Conservation (phyloP, 2,329 filamentous ascomycete species). For the Chalara sp. region DNA sequence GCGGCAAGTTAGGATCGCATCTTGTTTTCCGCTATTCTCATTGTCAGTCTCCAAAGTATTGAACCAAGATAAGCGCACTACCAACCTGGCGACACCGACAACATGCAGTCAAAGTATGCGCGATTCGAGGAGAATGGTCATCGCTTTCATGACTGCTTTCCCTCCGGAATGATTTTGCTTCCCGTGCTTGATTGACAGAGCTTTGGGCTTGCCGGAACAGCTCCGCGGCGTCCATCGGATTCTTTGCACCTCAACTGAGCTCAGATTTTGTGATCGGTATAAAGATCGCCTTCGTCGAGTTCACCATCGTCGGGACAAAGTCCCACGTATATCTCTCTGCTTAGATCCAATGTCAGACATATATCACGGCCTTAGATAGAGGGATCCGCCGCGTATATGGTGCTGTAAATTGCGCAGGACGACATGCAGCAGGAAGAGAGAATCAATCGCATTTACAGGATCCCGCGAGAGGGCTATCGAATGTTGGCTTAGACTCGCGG, state of each 20-base stretch:
- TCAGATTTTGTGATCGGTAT: conserved; percentile 4
- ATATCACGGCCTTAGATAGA: too few species aligned
- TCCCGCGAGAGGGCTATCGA: too few species aligned
- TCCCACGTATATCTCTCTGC: background rate
- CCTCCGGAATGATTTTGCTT: conserved; percentile 22
- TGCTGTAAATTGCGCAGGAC: too few species aligned
- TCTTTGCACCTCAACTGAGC: background rate
- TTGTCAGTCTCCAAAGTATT: conserved; percentile 14
- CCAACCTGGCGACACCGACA: conserved; percentile 72
- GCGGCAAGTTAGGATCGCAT: conserved; percentile 88
- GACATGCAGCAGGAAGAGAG: too few species aligned
- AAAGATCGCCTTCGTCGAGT: conserved; percentile 10
- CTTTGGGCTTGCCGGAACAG: conserved; percentile 52
- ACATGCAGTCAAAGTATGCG: conserved; percentile 74
- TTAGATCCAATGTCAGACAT: too few species aligned
- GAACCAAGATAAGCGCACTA: conserved; percentile 10
- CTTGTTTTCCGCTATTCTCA: conserved; percentile 72
- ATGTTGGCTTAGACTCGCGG: too few species aligned
- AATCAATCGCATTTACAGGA: too few species aligned
- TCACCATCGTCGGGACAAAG: conserved; percentile 18
- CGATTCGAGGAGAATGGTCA: conserved; percentile 54
- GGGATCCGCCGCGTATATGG: too few species aligned
- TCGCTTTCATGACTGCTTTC: conserved; percentile 38
- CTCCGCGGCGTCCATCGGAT: conserved; percentile 49
- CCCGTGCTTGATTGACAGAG: conserved; percentile 28